Evolutionary conservation across 2,329 filamentous ascomycete species (phyloP).

Genomic region (Aspergillus ustus): DNA sequence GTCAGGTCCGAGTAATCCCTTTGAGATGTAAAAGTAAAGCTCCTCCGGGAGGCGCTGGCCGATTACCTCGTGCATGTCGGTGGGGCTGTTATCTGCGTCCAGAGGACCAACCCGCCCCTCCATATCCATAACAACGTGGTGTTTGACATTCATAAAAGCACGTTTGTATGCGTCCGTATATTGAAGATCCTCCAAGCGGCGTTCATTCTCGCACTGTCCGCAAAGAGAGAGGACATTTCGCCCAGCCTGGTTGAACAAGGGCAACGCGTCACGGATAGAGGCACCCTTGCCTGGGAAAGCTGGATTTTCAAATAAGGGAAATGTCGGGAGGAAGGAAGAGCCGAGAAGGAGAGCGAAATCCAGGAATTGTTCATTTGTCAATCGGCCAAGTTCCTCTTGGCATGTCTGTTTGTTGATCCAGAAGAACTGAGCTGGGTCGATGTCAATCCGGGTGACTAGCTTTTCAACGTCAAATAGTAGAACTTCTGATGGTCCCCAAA

Average conservation of each 20-base stretch:
- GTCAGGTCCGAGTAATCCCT: constrained; percentile 77
- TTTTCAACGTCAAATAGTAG: constrained; percentile 85
- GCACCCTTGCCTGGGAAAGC: constrained; percentile 59
- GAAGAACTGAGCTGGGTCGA: constrained; percentile 66
- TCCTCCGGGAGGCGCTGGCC: constrained; percentile 89
- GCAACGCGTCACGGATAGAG: constrained; percentile 76
- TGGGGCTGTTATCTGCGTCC: constrained; percentile 73
- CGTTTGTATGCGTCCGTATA: constrained; percentile 89
- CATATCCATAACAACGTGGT: constrained; percentile 80
- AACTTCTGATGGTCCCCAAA: constrained; percentile 83
- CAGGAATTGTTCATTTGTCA: constrained; percentile 74
- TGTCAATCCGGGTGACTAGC: constrained; percentile 62
- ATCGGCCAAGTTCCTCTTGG: constrained; percentile 67
- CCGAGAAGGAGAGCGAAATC: constrained; percentile 84
- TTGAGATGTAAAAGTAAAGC: constrained; percentile 86
- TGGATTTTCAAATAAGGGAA: constrained; percentile 74
- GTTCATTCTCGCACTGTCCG: constrained; percentile 77
- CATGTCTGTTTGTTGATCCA: constrained; percentile 70
- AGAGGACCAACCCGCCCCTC: constrained; percentile 78
- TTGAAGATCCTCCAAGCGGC: constrained; percentile 69
- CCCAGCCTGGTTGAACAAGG: constrained; percentile 69
- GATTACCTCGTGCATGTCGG: constrained; percentile 86
- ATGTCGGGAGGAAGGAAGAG: constrained; percentile 76
- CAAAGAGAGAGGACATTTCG: constrained; percentile 76
- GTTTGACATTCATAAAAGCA: constrained; percentile 81